phyloP scores from a whole-genome alignment of 495 filamentous ascomycete genomes.

The Trichoderma reesei region DNA sequence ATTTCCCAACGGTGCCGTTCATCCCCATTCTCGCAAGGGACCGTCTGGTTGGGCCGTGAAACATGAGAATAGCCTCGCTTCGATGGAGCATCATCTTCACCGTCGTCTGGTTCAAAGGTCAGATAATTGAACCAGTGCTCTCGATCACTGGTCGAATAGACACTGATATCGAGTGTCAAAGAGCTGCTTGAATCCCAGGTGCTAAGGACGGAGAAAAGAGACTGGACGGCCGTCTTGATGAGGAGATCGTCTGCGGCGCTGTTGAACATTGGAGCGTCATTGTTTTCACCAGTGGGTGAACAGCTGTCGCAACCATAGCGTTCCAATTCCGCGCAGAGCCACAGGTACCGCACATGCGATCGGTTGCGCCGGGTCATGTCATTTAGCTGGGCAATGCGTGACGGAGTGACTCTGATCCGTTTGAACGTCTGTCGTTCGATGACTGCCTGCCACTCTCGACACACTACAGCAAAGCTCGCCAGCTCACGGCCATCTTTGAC shows the following conservation, averaged over 20 bases:
- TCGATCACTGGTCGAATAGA: conserved; percentile 29
- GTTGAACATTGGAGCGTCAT: conserved; percentile 16
- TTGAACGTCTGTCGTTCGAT: conserved; percentile 31
- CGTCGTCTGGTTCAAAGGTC: conserved; percentile 22
- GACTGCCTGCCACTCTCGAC: conserved; percentile 29
- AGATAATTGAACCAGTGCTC: conserved; percentile 27
- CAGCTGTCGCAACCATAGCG: conserved; percentile 25
- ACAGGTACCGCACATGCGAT: conserved; percentile 27
- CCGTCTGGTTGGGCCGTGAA: conserved; percentile 16
- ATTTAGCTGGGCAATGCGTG: conserved; percentile 24
- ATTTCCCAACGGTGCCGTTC: conserved; percentile 25
- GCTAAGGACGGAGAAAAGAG: conserved; percentile 28
- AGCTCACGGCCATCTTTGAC: conserved; percentile 23
- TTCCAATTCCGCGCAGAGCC: conserved; percentile 30
- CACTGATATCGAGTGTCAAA: conserved; percentile 31
- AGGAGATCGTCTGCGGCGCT: conserved; percentile 17
- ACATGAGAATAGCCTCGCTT: not conserved
- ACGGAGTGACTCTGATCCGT: conserved; percentile 28
- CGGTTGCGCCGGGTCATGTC: conserved; percentile 27
- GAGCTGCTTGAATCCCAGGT: conserved; percentile 25
- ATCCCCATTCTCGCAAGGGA: conserved; percentile 17
- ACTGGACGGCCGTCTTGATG: conserved; percentile 25
- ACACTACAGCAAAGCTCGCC: conserved; percentile 28
- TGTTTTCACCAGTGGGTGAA: conserved; percentile 12
- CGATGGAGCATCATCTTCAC: conserved; percentile 13